phyloP scores from a whole-genome alignment of 73 alveolate genomes.

The Stentor roeselii region DNA sequence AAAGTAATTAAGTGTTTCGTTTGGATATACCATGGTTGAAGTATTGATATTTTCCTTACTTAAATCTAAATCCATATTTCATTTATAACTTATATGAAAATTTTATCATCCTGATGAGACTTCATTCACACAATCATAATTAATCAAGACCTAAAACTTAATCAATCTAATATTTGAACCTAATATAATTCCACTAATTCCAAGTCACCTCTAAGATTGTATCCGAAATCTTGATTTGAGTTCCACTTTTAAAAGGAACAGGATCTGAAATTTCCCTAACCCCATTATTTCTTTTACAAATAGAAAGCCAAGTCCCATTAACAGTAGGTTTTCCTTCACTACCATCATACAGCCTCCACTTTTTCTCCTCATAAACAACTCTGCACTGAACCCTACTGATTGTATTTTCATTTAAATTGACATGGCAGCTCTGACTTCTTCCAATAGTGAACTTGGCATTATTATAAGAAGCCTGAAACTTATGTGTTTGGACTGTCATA shows the following conservation, averaged over 20 bases:
- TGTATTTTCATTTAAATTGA: slow-evolving; percentile 11
- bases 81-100: too few species aligned
- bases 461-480: neutral
- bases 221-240: neutral
- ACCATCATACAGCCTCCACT: slow-evolving; percentile 11
- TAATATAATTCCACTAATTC: neutral
- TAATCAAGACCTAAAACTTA: too few species aligned
- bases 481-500: neutral
- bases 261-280: neutral
- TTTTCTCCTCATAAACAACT: neutral
- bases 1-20: too few species aligned
- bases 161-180: too few species aligned
- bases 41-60: too few species aligned
- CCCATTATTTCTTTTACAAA: neutral
- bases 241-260: neutral
- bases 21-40: too few species aligned
- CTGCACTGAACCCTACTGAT: slow-evolving; percentile 17
- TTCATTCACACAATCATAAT: too few species aligned
- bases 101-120: too few species aligned
- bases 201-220: slow-evolving; percentile 9
- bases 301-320: slow-evolving; percentile 23
- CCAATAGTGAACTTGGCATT: neutral
- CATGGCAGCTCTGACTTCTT: neutral
- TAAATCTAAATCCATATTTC: too few species aligned
- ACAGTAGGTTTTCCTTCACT: neutral